Base-by-base conservation (phyloP, 768 basidiomycete species). In the Lentinula raphanica region DNA sequence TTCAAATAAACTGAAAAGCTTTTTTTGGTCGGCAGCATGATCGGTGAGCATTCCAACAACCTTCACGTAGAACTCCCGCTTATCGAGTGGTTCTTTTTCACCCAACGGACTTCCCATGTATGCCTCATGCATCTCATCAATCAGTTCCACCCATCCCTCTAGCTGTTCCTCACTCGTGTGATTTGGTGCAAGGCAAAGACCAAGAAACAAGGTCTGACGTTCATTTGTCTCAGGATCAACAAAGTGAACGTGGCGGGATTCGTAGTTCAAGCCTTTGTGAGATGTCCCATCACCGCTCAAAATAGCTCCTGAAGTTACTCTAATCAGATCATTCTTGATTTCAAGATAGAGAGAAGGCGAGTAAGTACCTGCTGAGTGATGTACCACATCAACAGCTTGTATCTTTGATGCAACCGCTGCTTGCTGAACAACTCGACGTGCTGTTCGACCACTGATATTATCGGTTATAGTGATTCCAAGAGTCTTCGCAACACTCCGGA, bases 81-180 rank as follows among this genome's bases (percentile, higher is more conserved):
- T 5, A 25, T 58, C 60, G 15, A 36, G 11, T n/a, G 49, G 49
- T 8, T 58, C 3, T 56, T n/a, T 49, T 58, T 53, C 25, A 2
- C 60, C 60, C 9, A 28, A 9, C 0, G 57, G 60, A 42, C 60
- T 58, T 6, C 29, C 31, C n/a, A 54, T 58, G 35, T 58, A 61
- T 15, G 48, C 38, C 7, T 29, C 44, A 36, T 58, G 53, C 48
- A 64, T 55, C n/a, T 57, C 57, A 8, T 59, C 23, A 45, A 59
- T 32, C 4, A 44, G 5, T 2, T 28, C 21, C 17, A 36, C 28
- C 63, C 61, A 64, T 21, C 59, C 59, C 13, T 9, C 3, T 23
- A 61, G 23, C 32, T 61, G 60, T 27, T 46, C 56, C 25, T 61
- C 60, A 28, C 56, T 58, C 11, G 60, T 58, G 21, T 61, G 60